Evolutionary conservation across 2,329 filamentous ascomycete species (phyloP).

Genomic region (Helicocarpus griseus): DNA sequence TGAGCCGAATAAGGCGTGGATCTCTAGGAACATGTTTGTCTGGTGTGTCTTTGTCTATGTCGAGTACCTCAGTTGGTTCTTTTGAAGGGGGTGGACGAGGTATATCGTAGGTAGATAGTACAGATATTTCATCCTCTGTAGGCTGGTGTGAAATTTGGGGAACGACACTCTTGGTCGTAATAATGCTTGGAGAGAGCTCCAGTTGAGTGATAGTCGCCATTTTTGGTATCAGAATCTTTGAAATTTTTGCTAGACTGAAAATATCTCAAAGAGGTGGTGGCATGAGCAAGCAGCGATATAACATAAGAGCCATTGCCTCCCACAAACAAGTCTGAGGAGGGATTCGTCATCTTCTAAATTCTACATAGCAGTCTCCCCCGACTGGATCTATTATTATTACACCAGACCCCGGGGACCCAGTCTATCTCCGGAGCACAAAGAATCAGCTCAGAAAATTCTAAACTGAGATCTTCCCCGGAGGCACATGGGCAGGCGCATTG

Average conservation of each 20-base stretch:
- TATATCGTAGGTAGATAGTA: conserved; percentile 33
- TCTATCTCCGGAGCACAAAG: neutral
- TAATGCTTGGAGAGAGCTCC: neutral
- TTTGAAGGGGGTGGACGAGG: conserved; percentile 59
- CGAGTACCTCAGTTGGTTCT: conserved; percentile 51
- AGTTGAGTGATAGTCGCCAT: conserved; percentile 2
- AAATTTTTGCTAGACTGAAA: neutral
- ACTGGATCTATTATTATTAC: neutral
- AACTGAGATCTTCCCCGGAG: neutral
- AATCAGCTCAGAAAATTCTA: neutral
- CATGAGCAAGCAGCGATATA: neutral
- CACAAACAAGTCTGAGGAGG: neutral
- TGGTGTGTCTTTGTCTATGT: conserved; percentile 73
- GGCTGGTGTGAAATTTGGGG: neutral
- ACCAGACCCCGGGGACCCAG: neutral
- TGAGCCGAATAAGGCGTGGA: conserved; percentile 71
- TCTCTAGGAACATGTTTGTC: conserved; percentile 74
- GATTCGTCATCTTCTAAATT: neutral
- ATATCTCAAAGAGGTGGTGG: neutral
- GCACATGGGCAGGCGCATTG: neutral
- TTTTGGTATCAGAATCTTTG: neutral
- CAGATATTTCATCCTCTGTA: neutral
- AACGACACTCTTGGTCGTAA: neutral
- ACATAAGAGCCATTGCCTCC: neutral
- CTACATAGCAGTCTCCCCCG: neutral